These are phyloP conservation scores for Limnanthes douglasii DNA, from an alignment of 345 rosid genomes.

Conservation along the genomic window DNA sequence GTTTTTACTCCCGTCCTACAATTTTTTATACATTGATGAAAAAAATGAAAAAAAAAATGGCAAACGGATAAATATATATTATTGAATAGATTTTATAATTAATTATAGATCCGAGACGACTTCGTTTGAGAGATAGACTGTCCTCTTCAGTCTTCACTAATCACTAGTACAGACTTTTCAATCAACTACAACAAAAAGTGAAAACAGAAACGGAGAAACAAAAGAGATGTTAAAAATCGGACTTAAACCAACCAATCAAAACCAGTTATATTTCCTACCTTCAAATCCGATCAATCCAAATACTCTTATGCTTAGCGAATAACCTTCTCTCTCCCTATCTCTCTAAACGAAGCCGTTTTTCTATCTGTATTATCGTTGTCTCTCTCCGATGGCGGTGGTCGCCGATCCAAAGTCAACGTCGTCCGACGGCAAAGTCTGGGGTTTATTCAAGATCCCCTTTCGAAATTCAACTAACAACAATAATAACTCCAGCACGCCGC, in stretches of 20 bases:
- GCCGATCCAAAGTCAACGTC: slow-evolving; percentile 39
- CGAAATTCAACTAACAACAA: slow-evolving; percentile 19
- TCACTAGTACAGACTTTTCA: not conserved
- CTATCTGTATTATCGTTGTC: slow-evolving; percentile 9
- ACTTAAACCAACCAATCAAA: slow-evolving; percentile 18
- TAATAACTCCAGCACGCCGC: slow-evolving; percentile 12
- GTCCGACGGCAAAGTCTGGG: slow-evolving; percentile 68
- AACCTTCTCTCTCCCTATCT: slow-evolving; percentile 9
- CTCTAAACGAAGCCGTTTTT: slow-evolving; percentile 6
- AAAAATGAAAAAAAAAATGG: too few species aligned
- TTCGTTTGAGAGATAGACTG: too few species aligned
- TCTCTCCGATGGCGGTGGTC: slow-evolving; percentile 29
- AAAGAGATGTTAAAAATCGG: too few species aligned
- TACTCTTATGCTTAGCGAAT: too few species aligned
- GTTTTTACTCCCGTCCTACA: too few species aligned
- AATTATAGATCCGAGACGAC: too few species aligned
- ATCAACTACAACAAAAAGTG: not conserved
- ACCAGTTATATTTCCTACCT: slow-evolving; percentile 10
- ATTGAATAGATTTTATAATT: too few species aligned
- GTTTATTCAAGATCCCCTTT: slow-evolving; percentile 77
- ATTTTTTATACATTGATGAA: too few species aligned
- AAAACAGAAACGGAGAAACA: too few species aligned
- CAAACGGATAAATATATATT: too few species aligned
- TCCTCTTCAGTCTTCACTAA: slow-evolving; percentile 6
- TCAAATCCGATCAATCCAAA: slow-evolving; percentile 24